Evolutionary conservation across 208 protist genomes (phyloP).

Genomic region (Wallacemonas sp.): DNA sequence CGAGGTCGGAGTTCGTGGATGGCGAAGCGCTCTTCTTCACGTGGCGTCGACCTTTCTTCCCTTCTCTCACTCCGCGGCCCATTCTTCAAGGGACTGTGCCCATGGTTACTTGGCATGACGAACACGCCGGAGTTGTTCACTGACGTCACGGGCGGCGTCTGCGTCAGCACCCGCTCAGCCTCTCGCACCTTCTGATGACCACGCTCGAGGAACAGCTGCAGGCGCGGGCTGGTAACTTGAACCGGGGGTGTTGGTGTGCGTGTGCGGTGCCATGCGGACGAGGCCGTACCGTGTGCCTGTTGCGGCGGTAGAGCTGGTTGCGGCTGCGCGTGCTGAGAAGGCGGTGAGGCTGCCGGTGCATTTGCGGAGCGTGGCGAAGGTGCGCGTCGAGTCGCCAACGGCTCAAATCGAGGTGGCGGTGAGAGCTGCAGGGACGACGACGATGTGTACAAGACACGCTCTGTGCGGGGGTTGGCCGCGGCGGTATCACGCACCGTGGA

Average conservation of each 20-base stretch:
- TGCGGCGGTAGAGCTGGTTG: neutral
- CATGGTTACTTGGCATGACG: no score
- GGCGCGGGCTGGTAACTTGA: constrained; percentile 47
- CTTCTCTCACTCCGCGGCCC: no score
- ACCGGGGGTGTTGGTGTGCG: constrained; percentile 17
- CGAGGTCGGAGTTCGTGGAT: neutral
- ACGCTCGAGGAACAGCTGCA: constrained; percentile 69
- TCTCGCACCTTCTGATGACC: constrained; percentile 69
- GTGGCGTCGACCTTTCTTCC: no score
- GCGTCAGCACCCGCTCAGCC: constrained; percentile 51
- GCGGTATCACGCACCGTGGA: no score
- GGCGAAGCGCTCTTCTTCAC: neutral
- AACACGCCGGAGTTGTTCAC: neutral
- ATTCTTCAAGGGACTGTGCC: no score
- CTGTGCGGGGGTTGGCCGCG: no score
- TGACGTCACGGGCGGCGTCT: constrained; percentile 10
- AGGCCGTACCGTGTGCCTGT: no score
- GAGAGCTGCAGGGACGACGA: constrained; percentile 1
- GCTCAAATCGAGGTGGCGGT: no score
- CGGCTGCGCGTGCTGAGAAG: neutral
- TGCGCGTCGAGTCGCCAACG: no score
- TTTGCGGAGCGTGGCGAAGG: neutral
- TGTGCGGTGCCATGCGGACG: constrained; percentile 11
- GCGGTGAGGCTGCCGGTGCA: neutral
- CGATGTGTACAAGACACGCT: neutral